Conservation (phyloP, 73 alveolate species). For the Uronychia setigera region DNA sequence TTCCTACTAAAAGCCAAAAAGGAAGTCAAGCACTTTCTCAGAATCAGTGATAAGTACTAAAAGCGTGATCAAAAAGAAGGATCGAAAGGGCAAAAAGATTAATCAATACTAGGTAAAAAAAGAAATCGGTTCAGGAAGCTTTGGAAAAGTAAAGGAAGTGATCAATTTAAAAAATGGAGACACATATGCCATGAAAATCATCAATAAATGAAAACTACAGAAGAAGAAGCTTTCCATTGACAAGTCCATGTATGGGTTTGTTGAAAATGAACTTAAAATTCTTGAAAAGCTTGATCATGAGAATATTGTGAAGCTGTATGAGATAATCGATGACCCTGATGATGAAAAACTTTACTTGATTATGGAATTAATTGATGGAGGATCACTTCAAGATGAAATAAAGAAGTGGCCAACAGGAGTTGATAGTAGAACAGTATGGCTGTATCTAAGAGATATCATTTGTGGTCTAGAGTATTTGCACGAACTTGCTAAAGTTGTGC, state of each 20-base stretch:
- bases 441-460: slow-evolving; percentile 69
- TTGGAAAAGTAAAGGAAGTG: slow-evolving; percentile 11
- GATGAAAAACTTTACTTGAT: slow-evolving; percentile 17
- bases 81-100: slow-evolving; percentile 4
- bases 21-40: no score
- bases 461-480: slow-evolving; percentile 78
- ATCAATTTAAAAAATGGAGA: neutral
- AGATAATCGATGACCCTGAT: slow-evolving; percentile 8
- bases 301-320: slow-evolving; percentile 20
- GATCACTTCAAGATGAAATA: no score
- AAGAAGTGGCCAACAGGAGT: no score
- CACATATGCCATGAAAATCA: slow-evolving; percentile 41
- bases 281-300: slow-evolving; percentile 9
- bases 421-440: slow-evolving; percentile 25
- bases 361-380: no score
- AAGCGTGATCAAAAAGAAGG: slow-evolving; percentile 10
- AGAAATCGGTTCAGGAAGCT: slow-evolving; percentile 12
- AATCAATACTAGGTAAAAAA: slow-evolving; percentile 11
- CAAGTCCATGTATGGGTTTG: slow-evolving; percentile 16
- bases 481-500: slow-evolving; percentile 55
- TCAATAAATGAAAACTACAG: slow-evolving; percentile 1
- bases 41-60: no score
- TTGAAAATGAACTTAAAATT: slow-evolving; percentile 3
- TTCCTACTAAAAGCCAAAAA: no score
- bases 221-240: slow-evolving; percentile 36